Base-by-base conservation (phyloP, 306 rosid species). In the Lablab purpureus region DNA sequence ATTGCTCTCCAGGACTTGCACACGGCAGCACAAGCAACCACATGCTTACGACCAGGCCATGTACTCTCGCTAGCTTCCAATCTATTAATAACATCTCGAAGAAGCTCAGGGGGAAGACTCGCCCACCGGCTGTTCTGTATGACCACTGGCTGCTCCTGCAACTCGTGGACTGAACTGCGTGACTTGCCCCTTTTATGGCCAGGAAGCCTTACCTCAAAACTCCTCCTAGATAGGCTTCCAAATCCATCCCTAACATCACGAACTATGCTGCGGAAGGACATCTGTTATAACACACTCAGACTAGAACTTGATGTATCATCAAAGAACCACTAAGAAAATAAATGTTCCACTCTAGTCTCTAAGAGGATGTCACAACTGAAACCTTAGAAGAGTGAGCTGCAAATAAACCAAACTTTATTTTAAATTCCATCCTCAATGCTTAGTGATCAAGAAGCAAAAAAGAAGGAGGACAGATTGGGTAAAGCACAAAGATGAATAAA, bases 1-100 rank as follows among this genome's bases (percentile, higher is more conserved):
- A 90, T 93, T 76, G 88, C 97, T 87, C 99, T 89, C 99, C 99
- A 96, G 4, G 98, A 85, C 72, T 89, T 89, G 87, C 99, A 96
- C 50, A 96, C 99, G 0, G 91, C 95, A 74, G 98, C 96, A 80
- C 99, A 96, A 0, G 96, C 90, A 82, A 96, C 97, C 36, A 96
- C 96, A 37, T 96, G 67, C 75, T 81, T 93, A 22, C 99, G 96
- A 46, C 89, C 73, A 65, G 99, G 99, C 99, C 99, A 96, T 0
- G 93, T 71, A 81, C 87, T 88, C 87, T 96, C 99, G 71, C 95
- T 96, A 11, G 91, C 89, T 84, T 93, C 99, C 87, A 96, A 84
- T 85, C 99, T 87, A 63, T 88, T 90, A 46, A 96, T 83, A 58
- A 96, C 99, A 84, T 96, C 99, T 0, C 90, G 88, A 45, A 96